Conservation (phyloP, 176 grass and related monocot genomes). For the Chloris gayana region DNA sequence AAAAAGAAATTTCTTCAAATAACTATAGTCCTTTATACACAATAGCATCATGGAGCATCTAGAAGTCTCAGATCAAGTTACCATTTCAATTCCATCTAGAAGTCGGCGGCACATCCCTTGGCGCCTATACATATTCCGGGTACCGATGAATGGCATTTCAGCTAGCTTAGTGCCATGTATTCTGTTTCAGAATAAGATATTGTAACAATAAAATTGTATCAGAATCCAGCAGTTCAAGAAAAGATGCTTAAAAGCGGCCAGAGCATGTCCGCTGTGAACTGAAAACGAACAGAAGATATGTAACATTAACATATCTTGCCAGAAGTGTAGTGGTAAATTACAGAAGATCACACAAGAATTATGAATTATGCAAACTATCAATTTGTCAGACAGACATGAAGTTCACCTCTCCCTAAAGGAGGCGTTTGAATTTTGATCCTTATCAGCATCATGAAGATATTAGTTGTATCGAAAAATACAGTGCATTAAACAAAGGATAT, state of each 20-base stretch:
- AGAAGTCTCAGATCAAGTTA: slow-evolving; percentile 44
- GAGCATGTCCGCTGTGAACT: background rate
- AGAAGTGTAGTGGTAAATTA: slow-evolving; percentile 18
- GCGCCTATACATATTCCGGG: slow-evolving; percentile 74
- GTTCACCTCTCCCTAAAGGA: background rate
- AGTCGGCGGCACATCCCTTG: slow-evolving; percentile 91
- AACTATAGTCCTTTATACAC: slow-evolving; percentile 17
- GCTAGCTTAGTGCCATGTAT: slow-evolving; percentile 90
- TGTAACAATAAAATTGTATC: slow-evolving; percentile 31
- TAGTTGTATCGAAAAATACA: slow-evolving; percentile 1
- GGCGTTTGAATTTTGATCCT: background rate
- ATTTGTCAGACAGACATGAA: background rate
- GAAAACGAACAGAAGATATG: background rate
- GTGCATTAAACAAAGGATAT: background rate
- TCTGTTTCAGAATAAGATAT: slow-evolving; percentile 58
- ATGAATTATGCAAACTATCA: slow-evolving; percentile 7
- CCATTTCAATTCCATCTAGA: slow-evolving; percentile 84
- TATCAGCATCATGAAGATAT: slow-evolving; percentile 24
- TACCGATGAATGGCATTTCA: slow-evolving; percentile 98
- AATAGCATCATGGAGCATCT: slow-evolving; percentile 13
- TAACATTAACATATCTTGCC: slow-evolving; percentile 19
- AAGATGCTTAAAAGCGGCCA: slow-evolving; percentile 30
- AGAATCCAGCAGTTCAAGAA: slow-evolving; percentile 12
- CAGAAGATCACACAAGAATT: background rate
- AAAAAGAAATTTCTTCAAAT: slow-evolving; percentile 18